Percentiles rank a stretch among this genome's conserved stretches.
Evolutionary conservation across 2,329 filamentous ascomycete species (phyloP).

Genomic region (Monilinia fructicola): DNA sequence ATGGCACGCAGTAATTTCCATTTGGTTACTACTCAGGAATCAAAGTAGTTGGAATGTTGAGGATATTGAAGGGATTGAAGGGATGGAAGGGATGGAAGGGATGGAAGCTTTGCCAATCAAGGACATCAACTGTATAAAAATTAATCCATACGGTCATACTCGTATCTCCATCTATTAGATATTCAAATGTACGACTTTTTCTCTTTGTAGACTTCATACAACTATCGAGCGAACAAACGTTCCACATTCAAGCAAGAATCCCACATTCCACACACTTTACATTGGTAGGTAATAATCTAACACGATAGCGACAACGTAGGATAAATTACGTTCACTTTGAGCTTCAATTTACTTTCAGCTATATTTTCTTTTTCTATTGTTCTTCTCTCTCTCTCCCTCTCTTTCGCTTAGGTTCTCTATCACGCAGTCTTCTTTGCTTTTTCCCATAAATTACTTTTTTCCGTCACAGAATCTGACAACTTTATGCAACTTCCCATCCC

Average conservation of each 20-base stretch:
- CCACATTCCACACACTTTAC: too few relatives aligned
- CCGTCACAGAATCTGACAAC: background rate
- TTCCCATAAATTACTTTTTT: background rate
- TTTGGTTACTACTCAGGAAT: background rate
- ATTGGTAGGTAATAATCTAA: too few relatives aligned
- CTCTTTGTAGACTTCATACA: too few relatives aligned
- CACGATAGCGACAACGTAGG: too few relatives aligned
- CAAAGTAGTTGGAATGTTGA: background rate
- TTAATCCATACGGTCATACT: background rate
- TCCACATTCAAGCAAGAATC: too few relatives aligned
- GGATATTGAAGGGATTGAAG: background rate
- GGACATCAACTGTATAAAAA: background rate
- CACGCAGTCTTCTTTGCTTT: background rate
- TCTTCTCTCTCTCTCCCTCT: too few relatives aligned
- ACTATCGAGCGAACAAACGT: too few relatives aligned
- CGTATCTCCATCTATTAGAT: background rate
- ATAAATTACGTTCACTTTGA: background rate
- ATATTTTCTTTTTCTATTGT: background rate
- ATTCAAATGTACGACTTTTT: background rate
- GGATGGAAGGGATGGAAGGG: too few relatives aligned
- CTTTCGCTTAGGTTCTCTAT: background rate
- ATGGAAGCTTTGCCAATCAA: background rate
- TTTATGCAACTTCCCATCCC: background rate
- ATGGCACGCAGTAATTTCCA: background rate
- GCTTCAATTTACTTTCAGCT: background rate